Conservation (phyloP, 805 yeast species). For the Candida ortonii region DNA sequence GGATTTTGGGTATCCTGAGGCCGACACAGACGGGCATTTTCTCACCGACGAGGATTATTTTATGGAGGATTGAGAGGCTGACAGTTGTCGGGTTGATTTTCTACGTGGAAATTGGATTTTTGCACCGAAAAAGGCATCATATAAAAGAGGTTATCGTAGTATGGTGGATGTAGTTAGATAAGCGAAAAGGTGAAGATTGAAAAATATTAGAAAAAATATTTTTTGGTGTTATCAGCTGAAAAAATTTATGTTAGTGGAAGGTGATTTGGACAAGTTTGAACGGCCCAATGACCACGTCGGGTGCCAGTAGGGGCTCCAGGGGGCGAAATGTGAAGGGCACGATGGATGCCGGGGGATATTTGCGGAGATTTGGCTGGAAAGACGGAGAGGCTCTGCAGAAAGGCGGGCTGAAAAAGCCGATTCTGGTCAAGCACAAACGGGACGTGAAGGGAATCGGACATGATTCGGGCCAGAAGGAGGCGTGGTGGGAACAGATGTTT, state of each 20-base stretch:
- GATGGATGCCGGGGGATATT: conserved; percentile 76
- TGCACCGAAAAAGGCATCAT: conserved; percentile 1
- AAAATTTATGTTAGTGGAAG: too few relatives aligned
- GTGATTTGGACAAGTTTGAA: too few relatives aligned
- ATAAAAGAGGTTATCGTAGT: too few relatives aligned
- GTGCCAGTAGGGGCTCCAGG: too few relatives aligned
- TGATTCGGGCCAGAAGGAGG: conserved; percentile 68
- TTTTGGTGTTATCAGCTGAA: not conserved
- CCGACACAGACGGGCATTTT: conserved; percentile 9
- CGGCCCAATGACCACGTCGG: too few relatives aligned
- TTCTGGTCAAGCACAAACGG: conserved; percentile 84
- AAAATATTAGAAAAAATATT: conserved; percentile 5
- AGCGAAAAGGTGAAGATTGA: not conserved
- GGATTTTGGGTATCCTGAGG: conserved; percentile 57
- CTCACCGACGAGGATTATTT: conserved; percentile 17
- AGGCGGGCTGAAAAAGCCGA: conserved; percentile 83
- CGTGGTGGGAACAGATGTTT: conserved; percentile 97
- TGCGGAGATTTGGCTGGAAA: conserved; percentile 83
- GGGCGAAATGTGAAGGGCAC: too few relatives aligned
- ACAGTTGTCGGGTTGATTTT: not conserved
- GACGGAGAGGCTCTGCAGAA: conserved; percentile 81
- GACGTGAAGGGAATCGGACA: conserved; percentile 91
- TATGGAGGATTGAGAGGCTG: conserved; percentile 10
- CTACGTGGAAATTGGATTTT: too few relatives aligned
- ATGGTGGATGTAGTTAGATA: not conserved